Conservation (phyloP, 169 alveolate genomes). For the Babesia caballi region DNA sequence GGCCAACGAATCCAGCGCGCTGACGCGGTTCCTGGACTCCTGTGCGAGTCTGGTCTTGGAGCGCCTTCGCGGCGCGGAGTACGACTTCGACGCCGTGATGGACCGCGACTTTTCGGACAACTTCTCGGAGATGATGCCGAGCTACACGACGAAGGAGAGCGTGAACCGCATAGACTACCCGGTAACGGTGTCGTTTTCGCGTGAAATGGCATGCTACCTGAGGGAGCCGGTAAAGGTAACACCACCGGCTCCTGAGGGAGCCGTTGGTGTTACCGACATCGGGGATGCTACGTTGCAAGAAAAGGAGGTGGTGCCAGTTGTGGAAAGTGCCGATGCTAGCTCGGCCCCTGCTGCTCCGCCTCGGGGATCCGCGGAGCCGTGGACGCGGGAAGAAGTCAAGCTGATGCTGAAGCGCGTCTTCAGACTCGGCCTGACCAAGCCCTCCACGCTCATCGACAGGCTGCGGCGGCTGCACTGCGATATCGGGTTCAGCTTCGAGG, state of each 20-base stretch:
- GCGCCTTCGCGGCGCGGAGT: not conserved
- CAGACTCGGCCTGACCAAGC: slow-evolving; percentile 24
- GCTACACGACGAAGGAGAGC: slow-evolving; percentile 53
- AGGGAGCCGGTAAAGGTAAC: not conserved
- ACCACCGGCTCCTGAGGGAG: not conserved
- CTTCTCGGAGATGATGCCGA: slow-evolving; percentile 37
- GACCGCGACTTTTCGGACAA: slow-evolving; percentile 57
- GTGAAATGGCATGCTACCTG: slow-evolving; percentile 15
- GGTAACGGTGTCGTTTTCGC: slow-evolving; percentile 6
- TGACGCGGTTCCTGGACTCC: slow-evolving; percentile 27
- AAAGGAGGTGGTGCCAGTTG: not conserved
- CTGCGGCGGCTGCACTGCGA: slow-evolving; percentile 35
- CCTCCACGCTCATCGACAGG: slow-evolving; percentile 33
- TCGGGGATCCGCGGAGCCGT: slow-evolving; percentile 17
- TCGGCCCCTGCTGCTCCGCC: not conserved
- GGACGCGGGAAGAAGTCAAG: slow-evolving; percentile 46
- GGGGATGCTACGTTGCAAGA: not conserved
- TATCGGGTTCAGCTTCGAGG: slow-evolving; percentile 56
- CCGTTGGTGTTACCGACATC: not conserved
- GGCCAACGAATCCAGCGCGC: slow-evolving; percentile 5
- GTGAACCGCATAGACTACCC: slow-evolving; percentile 55
- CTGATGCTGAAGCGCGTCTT: slow-evolving; percentile 14
- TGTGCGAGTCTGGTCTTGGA: not conserved
- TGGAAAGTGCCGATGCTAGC: not conserved
- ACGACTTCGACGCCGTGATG: slow-evolving; percentile 54